Base-by-base conservation (phyloP, 495 filamentous ascomycete genomes). In the Penicillium argentinense region DNA sequence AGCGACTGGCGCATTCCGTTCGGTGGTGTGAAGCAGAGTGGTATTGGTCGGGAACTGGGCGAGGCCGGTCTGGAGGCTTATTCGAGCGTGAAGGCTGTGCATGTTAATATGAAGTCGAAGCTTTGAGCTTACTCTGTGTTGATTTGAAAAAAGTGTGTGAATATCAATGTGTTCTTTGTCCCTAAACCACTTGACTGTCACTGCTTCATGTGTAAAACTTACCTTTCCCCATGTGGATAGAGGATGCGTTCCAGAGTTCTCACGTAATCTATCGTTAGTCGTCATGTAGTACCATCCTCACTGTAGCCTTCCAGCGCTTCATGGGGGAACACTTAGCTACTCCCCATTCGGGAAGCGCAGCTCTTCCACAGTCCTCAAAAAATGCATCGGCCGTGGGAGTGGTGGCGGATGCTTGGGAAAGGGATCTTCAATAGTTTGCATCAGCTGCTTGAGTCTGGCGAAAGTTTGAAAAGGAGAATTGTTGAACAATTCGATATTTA, bases 11-110 rank as follows among this genome's bases (percentile, higher is more conserved):
- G 86, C 22, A 80, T 93, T 42, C 89, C 88, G 5, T 95, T 95
- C 64, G 91, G 91, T 29, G 91, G 91, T 12, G 87, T 96, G 37
- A 96, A 96, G 77, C 87, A 93, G 74, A 89, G 84, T 57, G 91
- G 91, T 39, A 91, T 96, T 62, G 91, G 91, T 4, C 71, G 90
- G 24, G 89, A 93, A 70, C 64, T 92, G 30, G 89, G 89, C 19
- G 86, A 93, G 72, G 88, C 86, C 7, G 89, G 87, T 3, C 64
- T 95, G 51, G 81, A 77, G 42, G 81, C 82, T n/a, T 95, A 95
- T 64, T 83, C 82, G 26, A 83, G 85, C 47, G 72, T 78, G 41
- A 92, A 92, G 72, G 74, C 82, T 22, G 75, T 91, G 32, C 86
- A 89, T 73, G 85, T 91, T 9, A 91, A 90, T 30, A 63, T 65